Conservation (phyloP, 2,329 filamentous ascomycete genomes). For the Botrytis medusae region DNA sequence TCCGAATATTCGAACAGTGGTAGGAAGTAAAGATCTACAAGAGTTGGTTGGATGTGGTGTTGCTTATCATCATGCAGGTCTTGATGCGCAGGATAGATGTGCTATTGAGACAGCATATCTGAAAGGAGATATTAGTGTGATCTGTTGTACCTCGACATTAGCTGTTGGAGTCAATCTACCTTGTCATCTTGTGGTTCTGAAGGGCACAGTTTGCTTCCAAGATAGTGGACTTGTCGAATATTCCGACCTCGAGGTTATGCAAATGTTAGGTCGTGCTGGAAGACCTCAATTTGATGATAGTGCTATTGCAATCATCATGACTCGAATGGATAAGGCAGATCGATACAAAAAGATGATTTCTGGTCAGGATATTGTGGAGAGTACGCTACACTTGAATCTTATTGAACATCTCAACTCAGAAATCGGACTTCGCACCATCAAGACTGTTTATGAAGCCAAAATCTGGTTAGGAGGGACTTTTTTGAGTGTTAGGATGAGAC, state of each 20-base stretch:
- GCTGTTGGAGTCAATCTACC: slow-evolving; percentile 83
- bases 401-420: slow-evolving; percentile 86
- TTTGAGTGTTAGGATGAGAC: slow-evolving; percentile 69
- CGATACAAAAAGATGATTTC: slow-evolving; percentile 74
- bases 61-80: slow-evolving; percentile 79
- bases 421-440: slow-evolving; percentile 72
- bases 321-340: slow-evolving; percentile 60
- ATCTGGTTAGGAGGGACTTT: slow-evolving; percentile 78
- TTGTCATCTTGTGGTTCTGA: slow-evolving; percentile 79
- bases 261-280: slow-evolving; percentile 84
- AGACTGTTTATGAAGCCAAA: slow-evolving; percentile 62
- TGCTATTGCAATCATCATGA: slow-evolving; percentile 78
- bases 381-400: slow-evolving; percentile 73
- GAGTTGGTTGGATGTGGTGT: slow-evolving; percentile 56
- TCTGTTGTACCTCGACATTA: slow-evolving; percentile 84
- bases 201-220: slow-evolving; percentile 70
- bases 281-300: slow-evolving; percentile 79
- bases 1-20: slow-evolving; percentile 51
- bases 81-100: slow-evolving; percentile 62
- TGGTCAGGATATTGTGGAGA: slow-evolving; percentile 73
- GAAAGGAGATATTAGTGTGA: slow-evolving; percentile 70
- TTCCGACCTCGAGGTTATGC: slow-evolving; percentile 81
- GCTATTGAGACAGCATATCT: slow-evolving; percentile 68
- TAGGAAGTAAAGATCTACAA: slow-evolving; percentile 61
- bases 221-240: slow-evolving; percentile 66